Base-by-base conservation (phyloP, 257 asterid genomes). In the Solanum piurae region DNA sequence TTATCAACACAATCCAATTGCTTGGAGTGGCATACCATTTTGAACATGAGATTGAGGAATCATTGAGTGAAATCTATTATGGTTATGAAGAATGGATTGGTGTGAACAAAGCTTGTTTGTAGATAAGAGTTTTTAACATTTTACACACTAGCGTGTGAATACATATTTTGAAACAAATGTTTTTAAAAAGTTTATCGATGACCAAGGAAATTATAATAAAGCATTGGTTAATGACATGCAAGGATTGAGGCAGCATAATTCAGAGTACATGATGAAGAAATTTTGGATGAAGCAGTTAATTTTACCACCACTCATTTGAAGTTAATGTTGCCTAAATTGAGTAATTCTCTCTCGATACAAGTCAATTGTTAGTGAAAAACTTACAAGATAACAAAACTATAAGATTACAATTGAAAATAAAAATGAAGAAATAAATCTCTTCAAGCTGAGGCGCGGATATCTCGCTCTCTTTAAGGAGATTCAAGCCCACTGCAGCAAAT, bases 211-310 rank as follows among this genome's bases (percentile, higher is more conserved):
- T 23, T 85, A 90, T 7, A 14, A 86, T 29, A 82, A 82, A 87
- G 49, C 86, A 2, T 10, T 76, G 38, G 2, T 12, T 2, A 76
- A 14, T 3, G 21, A 92, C 3, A 84, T 83, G 3, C 37, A 71
- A 27, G 92, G 91, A 18, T 13, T 92, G 94, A 91, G 80, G 92
- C 94, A 6, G 62, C 91, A 1, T 60, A 89, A 52, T 88, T 69
- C 36, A 38, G 88, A 60, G 87, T 86, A 5, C 87, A 87, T 3
- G 90, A 75, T 21, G 87, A 85, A 25, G 37, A 42, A 38, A 68
- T 85, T 25, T 7, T 85, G 23, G 69, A 85, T 8, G 90, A 89
- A 60, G 93, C 93, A 37, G 76, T 90, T 3, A 16, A 3, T 12
- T 89, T 90, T 36, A 87, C 90, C 13, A 79, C 87, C 36, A 31